Evolutionary conservation across 331 rosid species (phyloP), one percentile per base, ranked within the genome.

Genomic region (Acacia concinna): DNA sequence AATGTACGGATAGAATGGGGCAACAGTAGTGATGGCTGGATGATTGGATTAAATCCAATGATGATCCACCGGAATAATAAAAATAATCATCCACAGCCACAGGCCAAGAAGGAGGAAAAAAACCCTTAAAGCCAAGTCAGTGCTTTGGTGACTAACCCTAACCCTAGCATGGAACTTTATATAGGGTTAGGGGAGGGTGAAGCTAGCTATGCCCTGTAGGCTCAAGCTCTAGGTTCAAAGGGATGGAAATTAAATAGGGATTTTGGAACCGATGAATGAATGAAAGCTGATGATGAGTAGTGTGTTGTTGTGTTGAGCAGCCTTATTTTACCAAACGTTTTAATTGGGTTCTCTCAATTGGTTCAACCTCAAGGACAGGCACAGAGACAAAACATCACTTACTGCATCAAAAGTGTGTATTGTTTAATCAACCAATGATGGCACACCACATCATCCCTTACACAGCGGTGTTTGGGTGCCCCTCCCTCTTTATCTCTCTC

Each of bases 91-190:
- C 25, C 25, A 17, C 44, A 3, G 30, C 65, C 34, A 10, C 65
- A 59, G 65, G 3, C 25, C 11, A 59, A 27, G 6, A 40, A 40
- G 9, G 9, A 5, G 6, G 9, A 0, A 4, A 46, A 46, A 15
- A 15, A 43, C 47, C n/a, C 67, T 60, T 62, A 62, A 15, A 62
- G 23, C 41, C 40, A 38, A 40, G 73, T 38, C 51, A 43, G 77
- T 79, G 46, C 68, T 81, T 81, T 85, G 87, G 79, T 78, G 81
- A 76, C 82, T 85, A 89, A 83, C 90, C 91, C 94, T 90, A 92
- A 86, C 92, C 97, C 97, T 92, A 89, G 92, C n/a, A 43, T 67
- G 72, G 49, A 81, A 54, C 77, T 84, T 69, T 88, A 78, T 84
- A 87, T 78, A 81, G 83, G 69, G 81, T 81, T 68, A 35, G 72